phyloP scores from a whole-genome alignment of 345 rosid genomes.

The Corchorus capsularis region DNA sequence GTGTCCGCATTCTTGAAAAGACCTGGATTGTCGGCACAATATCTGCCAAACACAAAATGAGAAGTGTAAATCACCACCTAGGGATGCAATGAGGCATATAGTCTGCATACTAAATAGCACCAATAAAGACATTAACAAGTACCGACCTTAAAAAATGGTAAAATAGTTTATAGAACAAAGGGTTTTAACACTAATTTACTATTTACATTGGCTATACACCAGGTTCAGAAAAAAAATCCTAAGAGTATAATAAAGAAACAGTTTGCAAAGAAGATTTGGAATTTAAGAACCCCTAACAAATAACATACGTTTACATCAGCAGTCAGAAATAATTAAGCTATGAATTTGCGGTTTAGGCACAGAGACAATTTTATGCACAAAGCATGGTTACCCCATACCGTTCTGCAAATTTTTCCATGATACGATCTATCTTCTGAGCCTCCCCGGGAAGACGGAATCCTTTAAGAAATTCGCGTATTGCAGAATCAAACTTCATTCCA shows the following conservation, averaged over 20 bases:
- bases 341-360: neutral
- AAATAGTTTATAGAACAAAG: neutral
- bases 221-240: neutral
- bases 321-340: neutral
- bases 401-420: conserved; percentile 99
- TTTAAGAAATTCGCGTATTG: conserved; percentile 92
- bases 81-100: conserved; percentile 4
- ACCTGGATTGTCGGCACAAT: conserved; percentile 93
- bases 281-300: conserved; percentile 3
- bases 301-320: neutral
- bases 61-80: conserved; percentile 25
- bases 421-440: conserved; percentile 98
- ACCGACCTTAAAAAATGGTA: conserved; percentile 4
- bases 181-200: neutral
- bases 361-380: neutral
- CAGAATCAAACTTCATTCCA: conserved; percentile 80
- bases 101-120: neutral
- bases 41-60: conserved; percentile 57
- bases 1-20: conserved; percentile 97
- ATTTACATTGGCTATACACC: neutral
- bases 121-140: conserved; percentile 8
- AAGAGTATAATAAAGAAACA: neutral
- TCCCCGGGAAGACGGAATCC: conserved; percentile 99
- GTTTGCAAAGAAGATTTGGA: neutral
- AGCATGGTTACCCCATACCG: conserved; percentile 47